Evolutionary conservation across 2,329 filamentous ascomycete genomes (phyloP).

Genomic region (Fusarium bulbicola): DNA sequence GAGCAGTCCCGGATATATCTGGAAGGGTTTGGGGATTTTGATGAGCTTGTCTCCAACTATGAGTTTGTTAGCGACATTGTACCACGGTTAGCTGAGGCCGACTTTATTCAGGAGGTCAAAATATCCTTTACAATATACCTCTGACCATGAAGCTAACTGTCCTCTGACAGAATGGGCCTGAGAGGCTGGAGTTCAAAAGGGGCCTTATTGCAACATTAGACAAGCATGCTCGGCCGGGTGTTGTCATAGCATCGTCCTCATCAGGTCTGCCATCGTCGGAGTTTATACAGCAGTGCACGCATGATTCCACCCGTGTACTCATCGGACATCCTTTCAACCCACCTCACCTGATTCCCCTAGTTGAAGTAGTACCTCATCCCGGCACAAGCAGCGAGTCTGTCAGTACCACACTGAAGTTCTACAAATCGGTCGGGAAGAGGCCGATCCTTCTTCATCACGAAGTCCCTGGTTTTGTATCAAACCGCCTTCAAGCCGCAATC

Average conservation of each 20-base stretch:
- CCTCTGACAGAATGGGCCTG: not conserved
- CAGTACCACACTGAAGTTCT: not conserved
- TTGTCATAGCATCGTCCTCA: not conserved
- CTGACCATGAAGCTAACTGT: not conserved
- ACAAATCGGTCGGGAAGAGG: not conserved
- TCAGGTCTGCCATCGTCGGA: not conserved
- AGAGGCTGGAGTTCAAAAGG: not conserved
- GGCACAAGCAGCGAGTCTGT: not conserved
- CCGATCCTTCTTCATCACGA: not conserved
- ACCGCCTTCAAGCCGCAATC: not conserved
- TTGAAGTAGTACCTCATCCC: not conserved
- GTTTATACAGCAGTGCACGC: not conserved
- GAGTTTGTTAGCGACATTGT: not conserved
- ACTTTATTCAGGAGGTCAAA: not conserved
- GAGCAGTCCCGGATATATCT: not conserved
- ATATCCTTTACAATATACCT: not conserved
- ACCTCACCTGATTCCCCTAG: not conserved
- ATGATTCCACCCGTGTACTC: not conserved
- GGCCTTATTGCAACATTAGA: not conserved
- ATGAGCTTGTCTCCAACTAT: not conserved
- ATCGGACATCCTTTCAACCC: not conserved
- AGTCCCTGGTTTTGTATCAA: not conserved
- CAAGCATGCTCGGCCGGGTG: not conserved
- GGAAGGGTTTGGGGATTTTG: not conserved
- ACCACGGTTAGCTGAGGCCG: not conserved